A percentile compares a stretch with the other conserved stretches of the same genome.
Conservation (phyloP, 2,329 filamentous ascomycete genomes). For the Aureobasidium sp. region DNA sequence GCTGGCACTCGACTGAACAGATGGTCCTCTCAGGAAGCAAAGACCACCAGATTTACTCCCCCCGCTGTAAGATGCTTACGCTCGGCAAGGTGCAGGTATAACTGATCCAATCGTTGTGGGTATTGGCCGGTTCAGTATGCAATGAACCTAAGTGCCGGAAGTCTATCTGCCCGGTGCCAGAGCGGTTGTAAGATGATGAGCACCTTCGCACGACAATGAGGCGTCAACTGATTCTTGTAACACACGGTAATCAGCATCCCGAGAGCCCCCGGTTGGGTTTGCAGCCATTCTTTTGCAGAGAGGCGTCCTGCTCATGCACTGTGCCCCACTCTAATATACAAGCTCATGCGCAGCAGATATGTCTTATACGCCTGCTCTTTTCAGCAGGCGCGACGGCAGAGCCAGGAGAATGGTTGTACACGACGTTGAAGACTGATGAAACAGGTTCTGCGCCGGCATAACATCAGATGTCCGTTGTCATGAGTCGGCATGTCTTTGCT, state of each 20-base stretch:
- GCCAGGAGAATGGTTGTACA: neutral
- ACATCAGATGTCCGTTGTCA: neutral
- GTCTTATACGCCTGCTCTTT: neutral
- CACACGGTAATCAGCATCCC: neutral
- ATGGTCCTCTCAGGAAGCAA: neutral
- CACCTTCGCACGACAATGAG: neutral
- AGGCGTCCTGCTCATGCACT: constrained; percentile 4
- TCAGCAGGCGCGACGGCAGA: neutral
- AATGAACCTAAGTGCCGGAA: neutral
- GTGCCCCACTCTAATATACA: neutral
- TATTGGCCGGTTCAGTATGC: neutral
- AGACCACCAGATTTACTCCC: neutral
- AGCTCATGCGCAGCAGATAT: constrained; percentile 4
- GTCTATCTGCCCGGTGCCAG: neutral
- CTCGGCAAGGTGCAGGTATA: neutral
- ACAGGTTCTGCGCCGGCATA: neutral
- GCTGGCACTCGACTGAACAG: neutral
- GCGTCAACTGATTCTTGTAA: neutral
- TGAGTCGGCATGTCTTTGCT: neutral
- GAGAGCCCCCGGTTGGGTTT: neutral
- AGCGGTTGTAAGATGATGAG: neutral
- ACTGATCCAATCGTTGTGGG: neutral
- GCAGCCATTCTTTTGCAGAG: neutral
- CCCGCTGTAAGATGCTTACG: neutral
- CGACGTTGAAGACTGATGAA: neutral